Evolutionary conservation across 345 rosid species (phyloP).

Genomic region (Aquilaria yunnanensis): DNA sequence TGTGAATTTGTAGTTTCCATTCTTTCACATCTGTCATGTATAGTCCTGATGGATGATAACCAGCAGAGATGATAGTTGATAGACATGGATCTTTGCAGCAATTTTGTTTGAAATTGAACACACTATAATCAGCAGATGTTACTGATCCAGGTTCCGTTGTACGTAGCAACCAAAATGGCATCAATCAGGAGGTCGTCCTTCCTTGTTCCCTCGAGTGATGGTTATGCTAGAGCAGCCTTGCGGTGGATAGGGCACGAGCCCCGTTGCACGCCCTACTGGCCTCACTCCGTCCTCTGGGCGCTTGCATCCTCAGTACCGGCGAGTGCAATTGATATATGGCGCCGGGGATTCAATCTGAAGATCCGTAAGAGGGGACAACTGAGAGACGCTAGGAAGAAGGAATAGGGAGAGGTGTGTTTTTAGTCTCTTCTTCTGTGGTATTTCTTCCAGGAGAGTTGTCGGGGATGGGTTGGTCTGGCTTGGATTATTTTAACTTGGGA

Average conservation of each 20-base stretch:
- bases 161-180: conserved; percentile 87
- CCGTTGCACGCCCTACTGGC: conserved; percentile 80
- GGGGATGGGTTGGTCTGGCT: too few relatives aligned
- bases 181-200: conserved; percentile 66
- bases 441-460: too few relatives aligned
- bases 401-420: conserved; percentile 16
- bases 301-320: conserved; percentile 43
- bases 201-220: conserved; percentile 63
- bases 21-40: too few relatives aligned
- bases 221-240: conserved; percentile 59
- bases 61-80: too few relatives aligned
- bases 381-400: conserved; percentile 64
- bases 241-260: conserved; percentile 65
- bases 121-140: too few relatives aligned
- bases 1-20: too few relatives aligned
- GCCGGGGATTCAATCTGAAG: conserved; percentile 38
- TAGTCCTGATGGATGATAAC: too few relatives aligned
- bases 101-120: too few relatives aligned
- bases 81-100: too few relatives aligned
- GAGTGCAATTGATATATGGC: conserved; percentile 40
- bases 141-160: conserved; percentile 57
- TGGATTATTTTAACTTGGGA: too few relatives aligned
- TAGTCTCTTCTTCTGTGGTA: background rate
- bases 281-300: conserved; percentile 66
- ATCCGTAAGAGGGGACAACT: conserved; percentile 59